Percentiles rank a stretch among this genome's conserved stretches.
These are phyloP conservation scores for Emericellopsis cladophorae DNA, from an alignment of 2,329 filamentous ascomycete genomes.

Conservation along the genomic window DNA sequence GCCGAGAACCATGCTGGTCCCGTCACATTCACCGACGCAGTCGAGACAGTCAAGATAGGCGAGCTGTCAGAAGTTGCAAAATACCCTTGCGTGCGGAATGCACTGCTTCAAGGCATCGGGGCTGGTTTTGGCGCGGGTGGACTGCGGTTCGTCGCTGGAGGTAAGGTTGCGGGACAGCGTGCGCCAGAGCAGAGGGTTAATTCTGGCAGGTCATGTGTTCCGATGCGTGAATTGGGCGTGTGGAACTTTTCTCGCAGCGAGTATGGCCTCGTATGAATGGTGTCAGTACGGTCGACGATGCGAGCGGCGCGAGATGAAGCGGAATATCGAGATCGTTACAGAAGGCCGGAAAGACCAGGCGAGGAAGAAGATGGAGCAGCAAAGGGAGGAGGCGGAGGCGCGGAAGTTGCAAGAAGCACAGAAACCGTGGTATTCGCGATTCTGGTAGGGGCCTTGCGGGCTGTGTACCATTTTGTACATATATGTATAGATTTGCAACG, in stretches of 20 bases:
- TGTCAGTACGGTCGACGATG: constrained; percentile 63
- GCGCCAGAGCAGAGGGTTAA: not conserved
- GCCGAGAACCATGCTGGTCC: constrained; percentile 4
- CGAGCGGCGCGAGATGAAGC: constrained; percentile 73
- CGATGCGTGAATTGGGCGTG: constrained; percentile 64
- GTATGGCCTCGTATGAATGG: constrained; percentile 68
- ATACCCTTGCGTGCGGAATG: constrained; percentile 73
- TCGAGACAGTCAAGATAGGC: constrained; percentile 52
- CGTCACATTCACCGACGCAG: constrained; percentile 38
- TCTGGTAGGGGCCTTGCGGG: constrained; percentile 30
- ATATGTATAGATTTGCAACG: not conserved
- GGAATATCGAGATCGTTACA: constrained; percentile 56
- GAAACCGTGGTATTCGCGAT: constrained; percentile 37
- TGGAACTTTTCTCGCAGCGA: constrained; percentile 56
- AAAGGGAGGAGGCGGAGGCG: constrained; percentile 16
- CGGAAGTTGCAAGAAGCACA: constrained; percentile 14
- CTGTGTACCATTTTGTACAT: not conserved
- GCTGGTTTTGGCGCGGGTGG: constrained; percentile 66
- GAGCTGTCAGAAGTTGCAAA: constrained; percentile 65
- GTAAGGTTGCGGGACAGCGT: not conserved
- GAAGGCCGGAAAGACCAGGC: constrained; percentile 38
- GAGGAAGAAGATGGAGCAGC: constrained; percentile 29
- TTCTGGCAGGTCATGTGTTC: too few relatives aligned
- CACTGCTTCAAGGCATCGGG: constrained; percentile 72
- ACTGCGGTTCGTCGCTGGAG: constrained; percentile 36